Conservation (phyloP, 2,329 filamentous ascomycete genomes). For the Chalaropsis thielavioides region DNA sequence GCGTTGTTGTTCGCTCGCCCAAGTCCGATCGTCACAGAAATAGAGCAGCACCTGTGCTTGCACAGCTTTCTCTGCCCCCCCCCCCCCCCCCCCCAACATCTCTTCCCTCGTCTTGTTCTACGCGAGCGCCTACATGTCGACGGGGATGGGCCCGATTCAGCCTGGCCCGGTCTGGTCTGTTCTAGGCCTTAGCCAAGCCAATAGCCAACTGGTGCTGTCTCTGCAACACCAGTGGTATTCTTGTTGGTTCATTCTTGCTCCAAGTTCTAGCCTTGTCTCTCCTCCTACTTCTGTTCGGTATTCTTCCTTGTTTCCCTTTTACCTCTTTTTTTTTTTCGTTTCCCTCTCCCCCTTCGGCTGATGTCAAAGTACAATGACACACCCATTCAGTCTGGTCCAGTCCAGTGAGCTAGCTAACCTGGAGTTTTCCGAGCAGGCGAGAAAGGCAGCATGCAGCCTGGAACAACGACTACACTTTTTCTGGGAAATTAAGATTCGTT, state of each 20-base stretch:
- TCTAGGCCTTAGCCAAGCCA: slow-evolving; percentile 3
- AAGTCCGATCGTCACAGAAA: not conserved
- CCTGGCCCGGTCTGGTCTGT: not conserved
- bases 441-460: not conserved
- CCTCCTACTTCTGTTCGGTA: not conserved
- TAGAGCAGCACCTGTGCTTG: too few relatives aligned
- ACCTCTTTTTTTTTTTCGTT: not conserved
- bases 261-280: not conserved
- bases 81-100: too few relatives aligned
- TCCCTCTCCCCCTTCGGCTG: not conserved
- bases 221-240: not conserved
- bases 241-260: not conserved
- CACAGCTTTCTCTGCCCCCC: too few relatives aligned
- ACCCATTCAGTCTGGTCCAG: too few relatives aligned
- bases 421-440: not conserved
- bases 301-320: not conserved
- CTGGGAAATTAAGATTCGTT: not conserved
- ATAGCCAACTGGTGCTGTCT: not conserved
- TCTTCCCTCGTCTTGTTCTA: not conserved
- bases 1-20: not conserved
- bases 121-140: not conserved
- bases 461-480: not conserved
- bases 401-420: not conserved
- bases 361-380: not conserved
- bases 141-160: not conserved